Evolutionary conservation across 2,329 filamentous ascomycete species (phyloP).

Genomic region (Grosmannia penicillata): DNA sequence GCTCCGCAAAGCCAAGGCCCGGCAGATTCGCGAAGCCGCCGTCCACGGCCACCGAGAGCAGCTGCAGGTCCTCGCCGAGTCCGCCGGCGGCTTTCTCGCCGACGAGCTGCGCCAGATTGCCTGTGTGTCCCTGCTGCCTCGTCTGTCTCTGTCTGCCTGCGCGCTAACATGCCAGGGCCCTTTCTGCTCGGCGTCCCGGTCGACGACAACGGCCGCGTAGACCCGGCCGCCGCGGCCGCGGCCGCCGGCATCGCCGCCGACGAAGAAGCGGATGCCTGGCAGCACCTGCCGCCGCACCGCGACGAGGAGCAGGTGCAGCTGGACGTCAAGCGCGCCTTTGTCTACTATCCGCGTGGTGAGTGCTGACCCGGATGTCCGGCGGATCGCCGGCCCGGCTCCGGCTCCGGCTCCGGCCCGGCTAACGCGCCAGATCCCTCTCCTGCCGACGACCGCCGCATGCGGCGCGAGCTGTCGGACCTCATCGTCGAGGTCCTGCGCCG

Average conservation of each 20-base stretch:
- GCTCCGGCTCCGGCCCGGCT: background rate
- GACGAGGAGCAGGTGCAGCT: conserved; percentile 87
- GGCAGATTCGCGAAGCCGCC: conserved; percentile 45
- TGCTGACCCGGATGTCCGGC: background rate
- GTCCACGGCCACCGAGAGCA: conserved; percentile 36
- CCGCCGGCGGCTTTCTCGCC: conserved; percentile 50
- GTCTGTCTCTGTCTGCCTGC: background rate
- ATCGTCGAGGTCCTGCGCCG: conserved; percentile 70
- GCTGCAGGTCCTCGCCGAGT: conserved; percentile 44
- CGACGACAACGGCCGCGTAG: conserved; percentile 1
- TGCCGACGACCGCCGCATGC: conserved; percentile 54
- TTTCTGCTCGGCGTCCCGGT: conserved; percentile 31
- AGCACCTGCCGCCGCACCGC: conserved; percentile 53
- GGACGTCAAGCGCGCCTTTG: conserved; percentile 91
- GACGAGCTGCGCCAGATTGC: conserved; percentile 57
- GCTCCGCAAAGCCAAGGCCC: conserved; percentile 18
- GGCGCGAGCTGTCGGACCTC: conserved; percentile 61
- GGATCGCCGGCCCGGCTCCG: too few species aligned
- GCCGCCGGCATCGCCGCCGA: conserved; percentile 6
- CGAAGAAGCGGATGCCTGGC: conserved; percentile 29
- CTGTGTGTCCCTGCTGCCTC: conserved; percentile 46
- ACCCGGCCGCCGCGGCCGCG: conserved; percentile 7
- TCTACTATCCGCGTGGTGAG: conserved; percentile 81
- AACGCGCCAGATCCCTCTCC: conserved; percentile 45
- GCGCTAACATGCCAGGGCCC: conserved; percentile 37